Conservation (phyloP, 768 basidiomycete species). For the Suillus hirtellus region DNA sequence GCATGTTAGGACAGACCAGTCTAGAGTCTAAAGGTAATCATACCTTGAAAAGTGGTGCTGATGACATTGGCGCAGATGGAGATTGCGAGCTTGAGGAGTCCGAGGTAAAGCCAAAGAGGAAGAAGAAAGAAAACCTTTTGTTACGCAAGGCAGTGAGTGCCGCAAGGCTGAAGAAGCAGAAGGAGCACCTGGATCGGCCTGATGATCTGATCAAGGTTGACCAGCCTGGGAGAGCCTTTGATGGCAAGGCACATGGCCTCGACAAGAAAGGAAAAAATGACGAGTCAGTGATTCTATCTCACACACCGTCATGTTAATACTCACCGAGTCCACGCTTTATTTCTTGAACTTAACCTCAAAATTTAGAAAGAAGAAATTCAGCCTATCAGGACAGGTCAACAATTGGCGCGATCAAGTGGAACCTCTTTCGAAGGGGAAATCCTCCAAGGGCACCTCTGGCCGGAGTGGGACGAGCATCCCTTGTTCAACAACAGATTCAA, state of each 20-base stretch:
- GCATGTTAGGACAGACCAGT: neutral
- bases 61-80: neutral
- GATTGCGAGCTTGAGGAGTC: neutral
- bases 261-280: constrained; percentile 2
- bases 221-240: neutral
- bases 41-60: neutral
- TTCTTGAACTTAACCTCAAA: constrained; percentile 5
- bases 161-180: neutral
- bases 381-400: constrained; percentile 2
- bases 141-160: neutral
- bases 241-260: constrained; percentile 1
- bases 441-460: neutral
- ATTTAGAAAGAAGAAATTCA: constrained; percentile 7
- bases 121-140: neutral
- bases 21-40: neutral
- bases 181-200: neutral
- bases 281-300: constrained; percentile 2
- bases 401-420: neutral
- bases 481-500: neutral
- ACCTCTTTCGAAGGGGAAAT: neutral
- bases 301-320: constrained; percentile 4
- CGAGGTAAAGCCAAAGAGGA: neutral
- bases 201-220: neutral
- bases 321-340: constrained; percentile 10
- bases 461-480: neutral